Evolutionary conservation across 2,329 filamentous ascomycete species (phyloP), one percentile per base, ranked within the genome.

Genomic region (Zasmidium angulare): DNA sequence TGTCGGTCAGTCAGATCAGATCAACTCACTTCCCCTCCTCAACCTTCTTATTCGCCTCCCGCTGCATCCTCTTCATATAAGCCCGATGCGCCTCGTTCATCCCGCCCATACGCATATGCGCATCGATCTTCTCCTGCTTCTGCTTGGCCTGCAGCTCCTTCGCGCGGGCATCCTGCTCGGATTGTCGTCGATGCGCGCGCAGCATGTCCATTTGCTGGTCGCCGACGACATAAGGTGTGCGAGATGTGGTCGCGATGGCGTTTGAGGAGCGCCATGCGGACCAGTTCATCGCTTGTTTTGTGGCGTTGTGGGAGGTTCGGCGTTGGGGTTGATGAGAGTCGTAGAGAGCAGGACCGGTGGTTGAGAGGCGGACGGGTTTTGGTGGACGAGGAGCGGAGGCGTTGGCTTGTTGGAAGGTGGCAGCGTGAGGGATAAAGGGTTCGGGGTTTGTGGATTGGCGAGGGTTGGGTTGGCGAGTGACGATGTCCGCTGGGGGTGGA

Each of bases 21-120:
- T n/a, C n/a, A n/a, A n/a, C n/a, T 43, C n/a, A 43, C 36, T 43
- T 43, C n/a, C 11, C 36, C 3, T 17, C 36, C 26, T 11, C 24
- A 50, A 29, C 49, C 23, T 60, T 62, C 49, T 60, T 59, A 26
- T 66, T 61, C 0, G 61, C 63, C 51, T 77, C 75, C 14, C 81
- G 81, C 72, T 96, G 92, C 87, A 97, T 89, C 72, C 82, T 87
- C 63, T 89, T 82, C 84, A 97, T 83, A 0, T 89, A 90, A 63
- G 93, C 88, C 20, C 89, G 83, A 73, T 97, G 93, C 21, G 87
- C 82, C 49, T 90, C 88, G 53, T 89, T 79, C 79, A 96, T 84
- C 63, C 89, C 85, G 0, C 88, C 87, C 17, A 84, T 86, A 55
- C 90, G 82, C 89, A 96, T 95, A 64, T 85, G 82, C 72, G 88